These are phyloP conservation scores for Penicillium cosmopolitanum DNA, from an alignment of 495 filamentous ascomycete genomes.

Conservation along the genomic window DNA sequence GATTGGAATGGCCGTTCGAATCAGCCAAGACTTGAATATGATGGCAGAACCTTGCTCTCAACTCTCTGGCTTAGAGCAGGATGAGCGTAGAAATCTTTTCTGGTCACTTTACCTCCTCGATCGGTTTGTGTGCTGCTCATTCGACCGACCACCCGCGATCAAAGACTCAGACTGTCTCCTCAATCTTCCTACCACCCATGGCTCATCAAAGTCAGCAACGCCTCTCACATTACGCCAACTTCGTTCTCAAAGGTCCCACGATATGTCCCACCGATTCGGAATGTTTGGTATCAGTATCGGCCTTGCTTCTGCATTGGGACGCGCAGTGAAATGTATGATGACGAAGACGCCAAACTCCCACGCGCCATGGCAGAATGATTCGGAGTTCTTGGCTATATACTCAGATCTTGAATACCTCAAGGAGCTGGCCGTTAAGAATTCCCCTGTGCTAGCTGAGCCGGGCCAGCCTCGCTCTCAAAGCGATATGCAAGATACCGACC, in stretches of 20 bases:
- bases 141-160: slow-evolving; percentile 32
- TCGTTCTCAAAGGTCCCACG: slow-evolving; percentile 9
- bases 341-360: slow-evolving; percentile 13
- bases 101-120: slow-evolving; percentile 43
- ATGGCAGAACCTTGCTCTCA: slow-evolving; percentile 30
- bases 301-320: slow-evolving; percentile 23
- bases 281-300: slow-evolving; percentile 26
- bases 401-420: slow-evolving; percentile 30
- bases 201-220: slow-evolving; percentile 1
- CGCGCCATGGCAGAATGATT: slow-evolving; percentile 27
- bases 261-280: slow-evolving; percentile 8
- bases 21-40: slow-evolving; percentile 33
- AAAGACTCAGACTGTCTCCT: slow-evolving; percentile 28
- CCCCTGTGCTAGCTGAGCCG: slow-evolving; percentile 14
- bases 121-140: slow-evolving; percentile 34
- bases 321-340: slow-evolving; percentile 32
- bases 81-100: slow-evolving; percentile 35
- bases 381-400: slow-evolving; percentile 24
- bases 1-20: slow-evolving; percentile 37
- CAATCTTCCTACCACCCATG: slow-evolving; percentile 22
- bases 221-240: slow-evolving; percentile 15
- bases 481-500: slow-evolving; percentile 15
- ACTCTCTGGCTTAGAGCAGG: slow-evolving; percentile 26
- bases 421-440: slow-evolving; percentile 19
- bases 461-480: slow-evolving; percentile 7